Evolutionary conservation across 192 early-diverging fungal species (phyloP).

Genomic region (Entophlyctis luteolus): DNA sequence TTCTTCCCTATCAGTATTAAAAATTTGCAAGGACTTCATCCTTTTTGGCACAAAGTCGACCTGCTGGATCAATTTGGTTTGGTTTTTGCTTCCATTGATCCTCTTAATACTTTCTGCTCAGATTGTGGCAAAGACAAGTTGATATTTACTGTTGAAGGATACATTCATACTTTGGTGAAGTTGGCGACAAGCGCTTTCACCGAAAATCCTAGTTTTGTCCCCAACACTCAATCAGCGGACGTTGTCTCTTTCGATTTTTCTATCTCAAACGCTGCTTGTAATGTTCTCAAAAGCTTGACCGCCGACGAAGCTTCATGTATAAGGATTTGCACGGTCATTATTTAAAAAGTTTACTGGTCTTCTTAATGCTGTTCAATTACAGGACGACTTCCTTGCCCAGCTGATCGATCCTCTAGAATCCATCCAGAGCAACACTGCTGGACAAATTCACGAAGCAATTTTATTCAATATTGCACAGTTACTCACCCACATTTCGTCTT

Average conservation of each 20-base stretch:
- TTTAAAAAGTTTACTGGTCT: not conserved
- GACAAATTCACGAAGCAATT: slow-evolving; percentile 12
- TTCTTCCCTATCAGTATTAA: slow-evolving; percentile 36
- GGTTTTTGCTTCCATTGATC: not conserved
- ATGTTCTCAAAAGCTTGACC: slow-evolving; percentile 28
- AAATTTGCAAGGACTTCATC: not conserved
- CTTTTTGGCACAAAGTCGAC: not conserved
- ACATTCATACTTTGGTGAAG: not conserved
- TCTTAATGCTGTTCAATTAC: too few relatives aligned
- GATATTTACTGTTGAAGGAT: slow-evolving; percentile 12
- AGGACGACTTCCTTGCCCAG: slow-evolving; percentile 31
- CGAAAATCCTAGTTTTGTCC: too few relatives aligned
- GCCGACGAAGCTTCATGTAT: slow-evolving; percentile 18
- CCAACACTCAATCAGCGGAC: too few relatives aligned
- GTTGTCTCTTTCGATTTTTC: too few relatives aligned
- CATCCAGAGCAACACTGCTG: not conserved
- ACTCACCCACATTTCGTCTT: slow-evolving; percentile 41
- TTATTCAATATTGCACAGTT: slow-evolving; percentile 40
- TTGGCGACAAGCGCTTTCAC: too few relatives aligned
- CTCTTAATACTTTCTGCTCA: not conserved
- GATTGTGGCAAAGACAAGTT: not conserved
- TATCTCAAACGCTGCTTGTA: too few relatives aligned
- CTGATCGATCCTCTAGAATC: slow-evolving; percentile 36
- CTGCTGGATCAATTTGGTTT: not conserved
- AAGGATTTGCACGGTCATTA: slow-evolving; percentile 32